Percentiles rank a stretch among this genome's conserved stretches.
Evolutionary conservation across 2,329 filamentous ascomycete species (phyloP).

Genomic region (Elsinoe ampelina): DNA sequence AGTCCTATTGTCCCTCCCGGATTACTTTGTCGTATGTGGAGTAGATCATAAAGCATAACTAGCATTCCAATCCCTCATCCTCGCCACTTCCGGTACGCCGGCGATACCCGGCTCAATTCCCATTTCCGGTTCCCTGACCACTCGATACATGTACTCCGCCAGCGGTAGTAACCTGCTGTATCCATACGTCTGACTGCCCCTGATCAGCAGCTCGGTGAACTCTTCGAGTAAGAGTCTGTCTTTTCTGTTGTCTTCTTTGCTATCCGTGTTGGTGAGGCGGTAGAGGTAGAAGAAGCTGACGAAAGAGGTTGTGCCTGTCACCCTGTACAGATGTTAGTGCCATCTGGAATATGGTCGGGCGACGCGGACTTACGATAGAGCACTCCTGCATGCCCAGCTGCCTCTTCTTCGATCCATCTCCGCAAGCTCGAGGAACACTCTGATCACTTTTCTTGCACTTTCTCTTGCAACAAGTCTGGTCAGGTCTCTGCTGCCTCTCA

Average conservation of each 20-base stretch:
- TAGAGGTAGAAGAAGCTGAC: slow-evolving; percentile 3
- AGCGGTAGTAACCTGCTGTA: slow-evolving; percentile 9
- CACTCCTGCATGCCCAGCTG: slow-evolving; percentile 1
- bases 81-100: slow-evolving; percentile 1
- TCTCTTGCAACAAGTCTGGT: not conserved
- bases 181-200: slow-evolving; percentile 2
- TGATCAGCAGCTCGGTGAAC: not conserved
- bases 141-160: slow-evolving; percentile 10
- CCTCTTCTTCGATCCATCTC: not conserved
- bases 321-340: not conserved
- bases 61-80: slow-evolving; percentile 5
- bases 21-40: not conserved
- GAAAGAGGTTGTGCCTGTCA: slow-evolving; percentile 10
- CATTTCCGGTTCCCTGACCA: slow-evolving; percentile 1
- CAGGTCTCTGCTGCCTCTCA: slow-evolving; percentile 4
- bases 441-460: not conserved
- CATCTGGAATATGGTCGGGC: too few species aligned
- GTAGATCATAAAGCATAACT: slow-evolving; percentile 5
- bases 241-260: not conserved
- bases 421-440: not conserved
- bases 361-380: not conserved
- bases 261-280: not conserved
- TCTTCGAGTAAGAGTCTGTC: slow-evolving; percentile 1
- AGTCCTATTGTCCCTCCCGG: too few species aligned
- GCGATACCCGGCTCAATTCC: slow-evolving; percentile 5